phyloP scores from a whole-genome alignment of 331 rosid species.

The Arachis monticola region DNA sequence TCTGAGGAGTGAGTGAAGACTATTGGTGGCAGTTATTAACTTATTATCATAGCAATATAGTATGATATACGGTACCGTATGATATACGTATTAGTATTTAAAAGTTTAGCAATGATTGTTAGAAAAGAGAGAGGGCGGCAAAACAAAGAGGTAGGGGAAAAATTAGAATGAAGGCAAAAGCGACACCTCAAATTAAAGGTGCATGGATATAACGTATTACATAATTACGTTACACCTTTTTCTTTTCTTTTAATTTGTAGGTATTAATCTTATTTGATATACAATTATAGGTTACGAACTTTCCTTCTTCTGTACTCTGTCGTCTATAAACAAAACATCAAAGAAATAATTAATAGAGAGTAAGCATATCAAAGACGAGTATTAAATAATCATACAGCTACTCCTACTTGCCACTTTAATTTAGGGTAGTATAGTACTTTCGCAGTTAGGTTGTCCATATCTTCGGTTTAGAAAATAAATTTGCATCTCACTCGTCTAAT shows the following conservation, averaged over 20 bases:
- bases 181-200: conserved; percentile 16
- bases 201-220: conserved; percentile 10
- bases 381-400: not conserved
- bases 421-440: conserved; percentile 28
- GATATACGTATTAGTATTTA: no score
- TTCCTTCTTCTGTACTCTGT: not conserved
- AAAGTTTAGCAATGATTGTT: not conserved
- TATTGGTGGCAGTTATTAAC: no score
- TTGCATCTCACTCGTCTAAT: no score
- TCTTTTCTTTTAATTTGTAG: no score
- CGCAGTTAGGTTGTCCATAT: conserved; percentile 11
- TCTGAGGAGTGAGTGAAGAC: no score
- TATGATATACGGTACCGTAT: no score
- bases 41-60: no score
- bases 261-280: no score
- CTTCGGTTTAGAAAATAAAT: not conserved
- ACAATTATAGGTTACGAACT: not conserved
- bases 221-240: no score
- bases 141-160: conserved; percentile 20
- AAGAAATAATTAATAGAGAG: not conserved
- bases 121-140: conserved; percentile 49
- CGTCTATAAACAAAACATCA: not conserved
- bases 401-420: not conserved
- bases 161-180: conserved; percentile 44
- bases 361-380: not conserved